Conservation (phyloP, 345 rosid species). For the Abelmoschus esculentus region DNA sequence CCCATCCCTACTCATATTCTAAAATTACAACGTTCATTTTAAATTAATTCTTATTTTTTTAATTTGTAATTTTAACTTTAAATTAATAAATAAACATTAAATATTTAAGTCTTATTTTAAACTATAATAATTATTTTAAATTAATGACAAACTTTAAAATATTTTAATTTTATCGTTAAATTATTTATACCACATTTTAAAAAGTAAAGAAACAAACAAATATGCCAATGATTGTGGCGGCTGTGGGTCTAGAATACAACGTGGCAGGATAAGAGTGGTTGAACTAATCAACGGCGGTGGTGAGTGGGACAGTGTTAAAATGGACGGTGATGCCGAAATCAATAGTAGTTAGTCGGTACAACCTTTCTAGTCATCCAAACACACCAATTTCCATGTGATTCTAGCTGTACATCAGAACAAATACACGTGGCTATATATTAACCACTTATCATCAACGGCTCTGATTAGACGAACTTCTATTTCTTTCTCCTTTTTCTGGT, state of each 20-base stretch:
- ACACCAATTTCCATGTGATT: background rate
- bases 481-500: background rate
- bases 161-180: no score
- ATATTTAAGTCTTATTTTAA: no score
- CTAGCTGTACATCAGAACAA: background rate
- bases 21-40: no score
- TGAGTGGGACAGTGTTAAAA: conserved; percentile 1
- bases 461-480: background rate
- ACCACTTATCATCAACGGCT: background rate
- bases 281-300: conserved; percentile 3
- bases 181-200: no score
- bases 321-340: conserved; percentile 25
- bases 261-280: conserved; percentile 24
- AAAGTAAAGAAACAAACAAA: no score
- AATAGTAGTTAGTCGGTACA: conserved; percentile 15
- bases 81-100: no score
- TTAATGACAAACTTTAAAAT: no score
- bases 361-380: conserved; percentile 1
- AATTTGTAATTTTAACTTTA: no score
- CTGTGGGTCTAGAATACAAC: background rate
- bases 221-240: conserved; percentile 17
- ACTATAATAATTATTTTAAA: no score
- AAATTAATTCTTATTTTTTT: no score
- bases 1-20: no score
- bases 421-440: background rate